Percentiles rank a stretch among this genome's conserved stretches.
Conservation (phyloP, 2,329 filamentous ascomycete species). For the Ilyonectria sp. region DNA sequence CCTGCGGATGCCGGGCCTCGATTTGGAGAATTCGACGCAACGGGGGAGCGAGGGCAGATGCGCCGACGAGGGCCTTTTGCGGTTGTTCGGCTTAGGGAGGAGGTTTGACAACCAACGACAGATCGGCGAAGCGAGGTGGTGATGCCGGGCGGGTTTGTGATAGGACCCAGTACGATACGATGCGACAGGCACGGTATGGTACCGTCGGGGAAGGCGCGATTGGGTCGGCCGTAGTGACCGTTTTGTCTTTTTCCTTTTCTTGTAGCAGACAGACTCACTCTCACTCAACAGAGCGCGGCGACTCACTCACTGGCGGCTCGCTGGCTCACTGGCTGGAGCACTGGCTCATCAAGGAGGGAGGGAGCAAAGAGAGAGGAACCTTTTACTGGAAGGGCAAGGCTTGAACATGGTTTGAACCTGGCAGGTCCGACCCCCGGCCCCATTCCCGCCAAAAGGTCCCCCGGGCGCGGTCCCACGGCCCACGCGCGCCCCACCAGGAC, state of each 20-base stretch:
- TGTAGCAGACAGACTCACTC: no score
- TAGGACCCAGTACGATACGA: slow-evolving; percentile 28
- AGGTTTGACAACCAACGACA: background rate
- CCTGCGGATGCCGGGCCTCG: slow-evolving; percentile 10
- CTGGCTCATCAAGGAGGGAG: background rate
- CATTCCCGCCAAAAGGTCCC: slow-evolving; percentile 50
- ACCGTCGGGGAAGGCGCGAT: slow-evolving; percentile 35
- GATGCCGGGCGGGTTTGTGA: slow-evolving; percentile 7
- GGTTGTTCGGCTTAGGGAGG: slow-evolving; percentile 20
- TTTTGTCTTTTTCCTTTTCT: background rate
- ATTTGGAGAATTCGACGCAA: slow-evolving; percentile 4
- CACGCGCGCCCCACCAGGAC: slow-evolving; percentile 30
- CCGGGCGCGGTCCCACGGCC: slow-evolving; percentile 41
- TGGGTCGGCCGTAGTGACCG: slow-evolving; percentile 26
- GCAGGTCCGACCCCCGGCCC: slow-evolving; percentile 37
- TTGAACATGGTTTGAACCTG: slow-evolving; percentile 20
- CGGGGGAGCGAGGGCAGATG: slow-evolving; percentile 5
- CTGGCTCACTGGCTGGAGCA: background rate
- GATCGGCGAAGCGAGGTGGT: slow-evolving; percentile 14
- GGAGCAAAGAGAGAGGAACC: background rate
- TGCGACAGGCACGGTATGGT: slow-evolving; percentile 23
- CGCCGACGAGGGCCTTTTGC: slow-evolving; percentile 2
- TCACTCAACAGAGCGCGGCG: background rate
- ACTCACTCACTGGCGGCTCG: background rate
- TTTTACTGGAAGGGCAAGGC: slow-evolving; percentile 4